Evolutionary conservation across 2,329 filamentous ascomycete species (phyloP).

Genomic region (Penicillium italicum): DNA sequence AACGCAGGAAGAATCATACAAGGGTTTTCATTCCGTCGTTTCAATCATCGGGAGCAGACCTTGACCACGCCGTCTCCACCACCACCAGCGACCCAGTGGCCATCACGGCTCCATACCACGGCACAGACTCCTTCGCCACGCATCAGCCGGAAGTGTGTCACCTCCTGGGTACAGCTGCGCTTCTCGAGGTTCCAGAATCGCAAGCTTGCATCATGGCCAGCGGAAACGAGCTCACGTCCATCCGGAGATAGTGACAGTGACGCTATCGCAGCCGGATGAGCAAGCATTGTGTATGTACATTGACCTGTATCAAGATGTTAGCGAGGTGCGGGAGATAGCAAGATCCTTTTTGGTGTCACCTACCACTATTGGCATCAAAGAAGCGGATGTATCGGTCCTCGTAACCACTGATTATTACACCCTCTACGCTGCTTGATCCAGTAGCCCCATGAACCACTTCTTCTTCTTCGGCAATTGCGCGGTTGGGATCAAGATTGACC

Average conservation of each 20-base stretch:
- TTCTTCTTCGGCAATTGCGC: constrained; percentile 66
- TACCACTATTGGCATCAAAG: constrained; percentile 98
- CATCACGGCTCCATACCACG: constrained; percentile 94
- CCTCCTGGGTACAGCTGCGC: constrained; percentile 89
- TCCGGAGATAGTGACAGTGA: constrained; percentile 88
- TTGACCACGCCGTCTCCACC: constrained; percentile 96
- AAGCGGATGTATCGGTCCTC: constrained; percentile 95
- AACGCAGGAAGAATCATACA: constrained; percentile 29
- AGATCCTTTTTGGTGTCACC: constrained; percentile 39
- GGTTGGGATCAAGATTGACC: constrained; percentile 58
- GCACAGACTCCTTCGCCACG: constrained; percentile 91
- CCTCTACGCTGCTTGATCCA: constrained; percentile 77
- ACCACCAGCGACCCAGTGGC: constrained; percentile 87
- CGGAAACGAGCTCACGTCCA: constrained; percentile 88
- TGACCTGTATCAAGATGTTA: constrained; percentile 62
- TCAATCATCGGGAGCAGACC: constrained; percentile 60
- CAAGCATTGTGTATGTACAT: constrained; percentile 99
- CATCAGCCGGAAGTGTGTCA: constrained; percentile 90
- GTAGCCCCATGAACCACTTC: constrained; percentile 79
- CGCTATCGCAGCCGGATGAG: constrained; percentile 89
- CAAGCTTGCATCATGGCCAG: constrained; percentile 90
- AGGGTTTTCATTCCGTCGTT: constrained; percentile 23
- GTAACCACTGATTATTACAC: constrained; percentile 91
- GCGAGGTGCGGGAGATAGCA: not conserved
- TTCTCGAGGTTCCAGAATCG: constrained; percentile 98